phyloP scores from a whole-genome alignment of 805 yeast genomes.

The Candida yuanshanica region DNA sequence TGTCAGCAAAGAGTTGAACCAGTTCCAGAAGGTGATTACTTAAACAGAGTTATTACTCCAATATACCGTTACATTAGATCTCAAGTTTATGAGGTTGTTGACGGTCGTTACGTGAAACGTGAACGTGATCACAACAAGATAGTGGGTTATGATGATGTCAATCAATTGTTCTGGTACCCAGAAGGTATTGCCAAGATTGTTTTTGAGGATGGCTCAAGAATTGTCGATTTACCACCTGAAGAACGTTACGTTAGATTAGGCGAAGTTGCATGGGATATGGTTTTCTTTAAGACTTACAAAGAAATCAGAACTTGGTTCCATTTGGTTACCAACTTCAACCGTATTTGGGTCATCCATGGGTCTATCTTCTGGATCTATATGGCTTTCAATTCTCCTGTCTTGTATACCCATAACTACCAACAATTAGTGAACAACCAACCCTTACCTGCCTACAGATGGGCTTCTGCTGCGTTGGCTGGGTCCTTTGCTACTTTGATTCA shows the following conservation, averaged over 20 bases:
- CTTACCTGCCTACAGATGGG: constrained; percentile 87
- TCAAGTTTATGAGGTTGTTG: constrained; percentile 75
- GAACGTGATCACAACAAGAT: constrained; percentile 73
- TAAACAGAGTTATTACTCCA: constrained; percentile 91
- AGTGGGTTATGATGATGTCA: constrained; percentile 95
- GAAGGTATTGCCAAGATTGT: constrained; percentile 94
- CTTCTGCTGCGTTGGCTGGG: constrained; percentile 91
- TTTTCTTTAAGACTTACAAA: constrained; percentile 91
- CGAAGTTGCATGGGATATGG: constrained; percentile 87
- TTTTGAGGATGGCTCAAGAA: constrained; percentile 86
- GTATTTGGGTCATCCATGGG: constrained; percentile 95
- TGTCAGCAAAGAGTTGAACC: constrained; percentile 85
- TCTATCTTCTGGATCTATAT: constrained; percentile 91
- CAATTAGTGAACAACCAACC: constrained; percentile 85
- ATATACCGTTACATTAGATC: constrained; percentile 72
- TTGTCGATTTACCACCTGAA: constrained; percentile 82
- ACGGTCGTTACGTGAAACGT: constrained; percentile 79
- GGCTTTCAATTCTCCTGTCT: constrained; percentile 86
- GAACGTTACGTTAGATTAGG: constrained; percentile 89
- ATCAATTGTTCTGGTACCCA: constrained; percentile 98
- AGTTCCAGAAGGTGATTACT: constrained; percentile 82
- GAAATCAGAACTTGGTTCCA: constrained; percentile 98
- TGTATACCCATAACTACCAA: constrained; percentile 81
- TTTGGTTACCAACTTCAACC: constrained; percentile 88
- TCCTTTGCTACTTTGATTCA: constrained; percentile 76